Percentiles rank a stretch among this genome's conserved stretches.
phyloP scores from a whole-genome alignment of 345 rosid species.

The Gossypium longicalyx region DNA sequence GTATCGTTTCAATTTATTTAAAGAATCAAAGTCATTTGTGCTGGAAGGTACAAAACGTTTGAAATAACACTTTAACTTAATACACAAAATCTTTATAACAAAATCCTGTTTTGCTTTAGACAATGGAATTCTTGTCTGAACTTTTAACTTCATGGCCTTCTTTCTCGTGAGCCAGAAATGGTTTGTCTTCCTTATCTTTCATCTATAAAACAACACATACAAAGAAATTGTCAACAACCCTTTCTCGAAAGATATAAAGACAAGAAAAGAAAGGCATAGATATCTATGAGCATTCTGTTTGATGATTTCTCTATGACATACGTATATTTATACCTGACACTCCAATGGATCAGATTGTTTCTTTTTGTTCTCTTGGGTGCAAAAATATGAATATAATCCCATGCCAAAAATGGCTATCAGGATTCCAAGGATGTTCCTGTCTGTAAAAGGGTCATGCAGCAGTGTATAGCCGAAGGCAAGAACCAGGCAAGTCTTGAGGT shows the following conservation, averaged over 20 bases:
- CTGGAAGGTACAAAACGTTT: conserved; percentile 6
- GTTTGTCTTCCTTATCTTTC: conserved; percentile 74
- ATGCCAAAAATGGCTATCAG: conserved; percentile 79
- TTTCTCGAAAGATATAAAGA: background rate
- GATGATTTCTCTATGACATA: no score
- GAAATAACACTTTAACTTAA: background rate
- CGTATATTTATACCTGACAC: conserved; percentile 39
- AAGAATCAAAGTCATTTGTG: conserved; percentile 30
- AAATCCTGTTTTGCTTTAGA: conserved; percentile 26
- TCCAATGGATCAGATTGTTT: conserved; percentile 52
- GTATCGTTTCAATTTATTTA: conserved; percentile 14
- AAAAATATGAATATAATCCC: conserved; percentile 91
- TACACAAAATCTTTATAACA: background rate
- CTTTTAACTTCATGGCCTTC: conserved; percentile 71
- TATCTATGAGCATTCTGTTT: no score
- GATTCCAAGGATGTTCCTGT: conserved; percentile 78
- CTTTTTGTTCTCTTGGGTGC: conserved; percentile 72
- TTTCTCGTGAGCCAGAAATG: conserved; percentile 57
- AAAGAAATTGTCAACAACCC: background rate
- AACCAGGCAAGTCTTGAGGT: conserved; percentile 91
- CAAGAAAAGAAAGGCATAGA: no score
- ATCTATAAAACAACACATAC: conserved; percentile 29
- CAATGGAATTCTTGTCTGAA: conserved; percentile 58
- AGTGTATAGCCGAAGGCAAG: conserved; percentile 86
- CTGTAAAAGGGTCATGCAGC: conserved; percentile 83